Percentiles rank a stretch among this genome's conserved stretches.
phyloP scores from a whole-genome alignment of 2,329 filamentous ascomycete genomes.

The Penicillium glabrum region DNA sequence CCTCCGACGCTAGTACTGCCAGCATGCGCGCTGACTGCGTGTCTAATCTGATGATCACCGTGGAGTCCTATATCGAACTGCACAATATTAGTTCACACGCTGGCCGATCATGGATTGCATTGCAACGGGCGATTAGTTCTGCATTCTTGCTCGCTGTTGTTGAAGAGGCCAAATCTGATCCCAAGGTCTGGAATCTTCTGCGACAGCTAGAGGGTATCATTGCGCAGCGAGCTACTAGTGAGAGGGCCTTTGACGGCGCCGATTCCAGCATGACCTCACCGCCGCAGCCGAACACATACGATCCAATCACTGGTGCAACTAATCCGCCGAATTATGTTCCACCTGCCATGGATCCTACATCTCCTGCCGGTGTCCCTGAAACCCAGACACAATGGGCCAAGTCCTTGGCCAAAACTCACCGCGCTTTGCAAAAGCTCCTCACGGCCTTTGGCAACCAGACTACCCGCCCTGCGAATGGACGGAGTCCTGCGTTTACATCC shows the following conservation, averaged over 20 bases:
- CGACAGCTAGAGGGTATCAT: constrained; percentile 46
- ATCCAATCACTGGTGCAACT: constrained; percentile 30
- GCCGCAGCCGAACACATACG: constrained; percentile 17
- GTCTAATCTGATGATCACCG: constrained; percentile 54
- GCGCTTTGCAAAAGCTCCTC: constrained; percentile 47
- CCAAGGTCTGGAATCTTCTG: constrained; percentile 41
- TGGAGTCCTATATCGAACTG: constrained; percentile 62
- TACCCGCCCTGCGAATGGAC: constrained; percentile 15
- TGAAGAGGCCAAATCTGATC: constrained; percentile 44
- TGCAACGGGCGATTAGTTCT: constrained; percentile 49
- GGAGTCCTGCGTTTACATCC: constrained; percentile 18
- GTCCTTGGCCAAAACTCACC: constrained; percentile 46
- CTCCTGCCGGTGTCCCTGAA: constrained; percentile 31
- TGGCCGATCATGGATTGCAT: constrained; percentile 47
- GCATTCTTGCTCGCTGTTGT: constrained; percentile 49
- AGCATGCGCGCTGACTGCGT: constrained; percentile 56
- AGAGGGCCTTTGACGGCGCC: constrained; percentile 28
- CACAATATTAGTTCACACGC: constrained; percentile 44
- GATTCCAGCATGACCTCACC: constrained; percentile 19
- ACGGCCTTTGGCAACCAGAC: constrained; percentile 34
- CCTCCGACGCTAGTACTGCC: constrained; percentile 39
- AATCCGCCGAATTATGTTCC: constrained; percentile 30
- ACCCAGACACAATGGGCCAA: constrained; percentile 48
- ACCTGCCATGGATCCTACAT: constrained; percentile 25
- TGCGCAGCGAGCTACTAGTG: constrained; percentile 40